Conservation (phyloP, 2,329 filamentous ascomycete species). For the Macrophomina phaseolina region DNA sequence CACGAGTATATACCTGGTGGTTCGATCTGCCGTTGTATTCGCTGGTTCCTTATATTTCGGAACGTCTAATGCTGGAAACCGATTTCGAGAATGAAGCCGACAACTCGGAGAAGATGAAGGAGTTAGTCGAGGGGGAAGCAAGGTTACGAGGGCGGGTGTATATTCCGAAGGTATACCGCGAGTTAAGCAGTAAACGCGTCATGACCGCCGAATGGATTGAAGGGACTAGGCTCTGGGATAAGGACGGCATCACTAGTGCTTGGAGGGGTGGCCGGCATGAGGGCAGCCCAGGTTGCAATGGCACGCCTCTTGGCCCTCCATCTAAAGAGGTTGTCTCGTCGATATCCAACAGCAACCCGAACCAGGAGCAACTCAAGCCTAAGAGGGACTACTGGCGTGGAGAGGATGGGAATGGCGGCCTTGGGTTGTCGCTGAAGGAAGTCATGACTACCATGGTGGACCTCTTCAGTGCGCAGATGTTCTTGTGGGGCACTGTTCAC, state of each 20-base stretch:
- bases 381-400: slow-evolving; percentile 81
- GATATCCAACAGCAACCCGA: slow-evolving; percentile 55
- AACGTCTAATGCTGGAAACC: slow-evolving; percentile 90
- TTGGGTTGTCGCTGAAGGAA: slow-evolving; percentile 80
- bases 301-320: slow-evolving; percentile 52
- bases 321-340: slow-evolving; percentile 28
- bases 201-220: slow-evolving; percentile 99
- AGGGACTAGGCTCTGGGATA: slow-evolving; percentile 90
- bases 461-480: slow-evolving; percentile 96
- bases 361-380: slow-evolving; percentile 73
- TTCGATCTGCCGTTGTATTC: slow-evolving; percentile 94
- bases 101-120: slow-evolving; percentile 84
- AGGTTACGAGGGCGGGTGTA: slow-evolving; percentile 82
- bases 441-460: slow-evolving; percentile 98
- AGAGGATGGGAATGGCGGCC: slow-evolving; percentile 72
- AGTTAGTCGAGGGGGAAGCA: slow-evolving; percentile 76
- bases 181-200: slow-evolving; percentile 80
- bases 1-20: slow-evolving; percentile 80
- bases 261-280: slow-evolving; percentile 80
- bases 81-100: slow-evolving; percentile 92
- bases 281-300: slow-evolving; percentile 79
- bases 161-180: slow-evolving; percentile 81
- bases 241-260: slow-evolving; percentile 73
- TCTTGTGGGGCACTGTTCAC: slow-evolving; percentile 93
- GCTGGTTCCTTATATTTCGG: slow-evolving; percentile 89